Evolutionary conservation across 257 asterid species (phyloP).

Genomic region (Eustoma russellianum): DNA sequence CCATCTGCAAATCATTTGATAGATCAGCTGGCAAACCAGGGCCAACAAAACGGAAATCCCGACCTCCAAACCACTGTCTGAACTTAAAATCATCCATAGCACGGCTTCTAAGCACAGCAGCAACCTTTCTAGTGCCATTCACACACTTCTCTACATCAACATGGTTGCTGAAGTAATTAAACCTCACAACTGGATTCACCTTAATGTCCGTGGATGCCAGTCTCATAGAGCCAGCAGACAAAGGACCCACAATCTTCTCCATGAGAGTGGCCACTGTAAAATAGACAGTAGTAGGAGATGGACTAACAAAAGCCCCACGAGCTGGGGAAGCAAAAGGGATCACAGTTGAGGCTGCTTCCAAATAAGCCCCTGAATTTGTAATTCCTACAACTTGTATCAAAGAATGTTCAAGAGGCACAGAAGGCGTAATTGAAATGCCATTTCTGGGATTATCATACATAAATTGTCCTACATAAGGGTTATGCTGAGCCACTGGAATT

Average conservation of each 20-base stretch:
- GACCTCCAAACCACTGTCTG: constrained; percentile 42
- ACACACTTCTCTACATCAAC: constrained; percentile 55
- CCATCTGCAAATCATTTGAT: constrained; percentile 40
- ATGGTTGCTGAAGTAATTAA: constrained; percentile 61
- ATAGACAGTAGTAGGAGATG: constrained; percentile 32
- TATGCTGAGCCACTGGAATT: constrained; percentile 59
- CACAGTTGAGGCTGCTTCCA: constrained; percentile 80
- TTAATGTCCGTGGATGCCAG: constrained; percentile 69
- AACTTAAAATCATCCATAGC: constrained; percentile 66
- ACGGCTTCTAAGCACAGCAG: constrained; percentile 37
- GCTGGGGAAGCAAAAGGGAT: constrained; percentile 69
- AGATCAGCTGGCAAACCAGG: constrained; percentile 52
- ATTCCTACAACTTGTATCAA: constrained; percentile 83
- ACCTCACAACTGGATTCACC: constrained; percentile 54
- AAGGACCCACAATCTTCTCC: constrained; percentile 76
- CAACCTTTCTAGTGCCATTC: constrained; percentile 55
- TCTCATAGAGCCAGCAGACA: constrained; percentile 62
- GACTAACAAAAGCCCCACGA: constrained; percentile 35
- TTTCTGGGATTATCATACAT: constrained; percentile 87
- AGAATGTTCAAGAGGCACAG: constrained; percentile 67
- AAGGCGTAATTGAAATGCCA: constrained; percentile 78
- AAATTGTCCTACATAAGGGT: constrained; percentile 69
- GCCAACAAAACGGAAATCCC: constrained; percentile 67
- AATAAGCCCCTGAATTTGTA: constrained; percentile 51
- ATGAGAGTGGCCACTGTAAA: constrained; percentile 81